Evolutionary conservation across 2,329 filamentous ascomycete species (phyloP), one percentile per base, ranked within the genome.

Genomic region (Fusarium burgessii): DNA sequence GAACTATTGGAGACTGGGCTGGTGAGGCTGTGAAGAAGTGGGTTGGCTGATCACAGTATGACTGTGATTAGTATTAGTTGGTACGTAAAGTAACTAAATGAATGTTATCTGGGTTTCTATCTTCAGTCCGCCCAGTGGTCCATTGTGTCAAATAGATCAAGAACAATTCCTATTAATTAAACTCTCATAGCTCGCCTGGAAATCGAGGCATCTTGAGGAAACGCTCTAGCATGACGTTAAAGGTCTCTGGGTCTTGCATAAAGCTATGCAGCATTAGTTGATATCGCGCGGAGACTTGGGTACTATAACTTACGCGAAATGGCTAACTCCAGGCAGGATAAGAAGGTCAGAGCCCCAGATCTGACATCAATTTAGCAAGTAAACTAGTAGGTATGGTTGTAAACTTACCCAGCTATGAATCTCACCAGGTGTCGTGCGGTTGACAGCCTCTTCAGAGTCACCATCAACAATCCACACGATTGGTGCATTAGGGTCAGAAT

Each of bases 381-480:
- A 29, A 1, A 29, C 9, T 13, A n/a, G 18, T 10, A 6, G 9
- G 1, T 8, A 7, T 6, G 23, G 23, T 23, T 23, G 12, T 3
- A 17, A 0, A 25, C 46, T 14, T n/a, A 61, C 58, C 54, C 35
- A 59, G 13, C 29, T 49, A 4, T 27, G 42, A 1, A 62, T 1
- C 0, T 13, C 13, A 2, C 18, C 27, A 4, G 54, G 54, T 12
- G 18, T n/a, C 4, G 36, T 15, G 3, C 58, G 54, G 6, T 7
- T 62, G 3, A 62, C 55, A 9, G 58, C 54, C 17, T 62, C 58
- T 20, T 62, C 54, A 5, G 7, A 29, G 1, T 59, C 58, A 3
- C 54, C 54, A 11, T 62, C 55, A 15, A 62, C 54, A 3, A 62
- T 42, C 58, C 58, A 62, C 7, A 42, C 27, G 2, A 62, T 60